Base-by-base conservation (phyloP, 2,329 filamentous ascomycete species). In the Aspergillus bombycis region DNA sequence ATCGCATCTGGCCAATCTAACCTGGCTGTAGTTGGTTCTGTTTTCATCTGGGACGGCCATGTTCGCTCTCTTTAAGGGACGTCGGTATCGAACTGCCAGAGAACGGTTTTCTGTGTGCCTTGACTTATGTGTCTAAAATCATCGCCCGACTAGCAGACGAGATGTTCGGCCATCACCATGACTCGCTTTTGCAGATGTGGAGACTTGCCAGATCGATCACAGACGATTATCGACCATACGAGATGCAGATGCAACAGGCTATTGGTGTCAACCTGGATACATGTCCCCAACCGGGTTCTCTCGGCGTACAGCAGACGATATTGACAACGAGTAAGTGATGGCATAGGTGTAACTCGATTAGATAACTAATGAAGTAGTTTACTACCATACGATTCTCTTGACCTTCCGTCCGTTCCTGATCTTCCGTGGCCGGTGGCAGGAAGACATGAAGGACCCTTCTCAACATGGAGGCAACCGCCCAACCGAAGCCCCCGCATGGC, bases 331-430 rank as follows among this genome's bases (percentile, higher is more conserved):
- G 79, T 70, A 2, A 28, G 26, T 9, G 9, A 8, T 0, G 30
- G 7, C 3, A 32, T 19, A 43, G 7, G 10, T 0, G 9, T 19
- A 26, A 38, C 8, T 53, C 21, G 3, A 62, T 46, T 10, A 8
- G 9, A 8, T 8, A 54, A 56, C 64, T 70, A 36, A 69, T 16
- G 5, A 14, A 11, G 2, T 32, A 82, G 80, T 81, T 45, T 82
- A 82, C 52, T 78, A 82, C 34, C 79, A 80, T 55, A 80, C 78
- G 1, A 64, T 82, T 1, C 66, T 81, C 4, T 63, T 82, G 8
- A 81, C 79, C 0, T 82, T 81, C 58, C 75, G 80, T 0, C 80
- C 81, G 5, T 82, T 82, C 60, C 61, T 82, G 30, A 79, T 82
- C 10, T 75, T 82, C 26, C 74, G 80, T 21, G 79, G 79, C 4